Evolutionary conservation across 2,329 filamentous ascomycete species (phyloP).

Genomic region (Ophiosphaerella korrae): DNA sequence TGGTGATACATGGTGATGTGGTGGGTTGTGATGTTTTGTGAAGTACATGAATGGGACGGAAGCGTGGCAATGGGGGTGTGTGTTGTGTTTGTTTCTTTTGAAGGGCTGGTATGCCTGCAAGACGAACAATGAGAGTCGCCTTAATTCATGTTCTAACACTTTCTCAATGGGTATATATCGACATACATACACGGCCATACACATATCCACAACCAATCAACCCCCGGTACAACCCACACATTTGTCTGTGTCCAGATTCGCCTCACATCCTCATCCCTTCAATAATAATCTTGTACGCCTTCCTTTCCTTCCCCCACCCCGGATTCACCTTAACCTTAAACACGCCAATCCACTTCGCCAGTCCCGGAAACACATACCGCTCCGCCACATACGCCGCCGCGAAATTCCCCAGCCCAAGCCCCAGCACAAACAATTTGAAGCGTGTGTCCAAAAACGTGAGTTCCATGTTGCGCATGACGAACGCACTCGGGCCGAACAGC

Average conservation of each 20-base stretch:
- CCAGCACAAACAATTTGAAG: slow-evolving; percentile 76
- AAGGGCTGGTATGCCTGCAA: too few relatives aligned
- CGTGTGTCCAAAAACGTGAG: slow-evolving; percentile 74
- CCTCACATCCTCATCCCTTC: slow-evolving; percentile 37
- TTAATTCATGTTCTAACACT: too few relatives aligned
- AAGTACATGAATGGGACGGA: too few relatives aligned
- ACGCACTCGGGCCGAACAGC: slow-evolving; percentile 73
- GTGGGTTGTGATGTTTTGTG: too few relatives aligned
- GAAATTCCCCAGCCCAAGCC: slow-evolving; percentile 73
- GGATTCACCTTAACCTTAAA: slow-evolving; percentile 57
- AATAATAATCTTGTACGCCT: slow-evolving; percentile 80
- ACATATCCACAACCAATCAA: background rate
- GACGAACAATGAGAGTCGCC: too few relatives aligned
- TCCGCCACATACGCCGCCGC: slow-evolving; percentile 73
- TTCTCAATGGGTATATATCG: too few relatives aligned
- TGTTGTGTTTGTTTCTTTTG: too few relatives aligned
- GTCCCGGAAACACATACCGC: slow-evolving; percentile 67
- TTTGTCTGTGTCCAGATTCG: too few relatives aligned
- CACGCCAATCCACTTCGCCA: slow-evolving; percentile 71
- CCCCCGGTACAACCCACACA: background rate
- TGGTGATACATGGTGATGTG: too few relatives aligned
- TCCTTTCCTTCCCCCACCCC: slow-evolving; percentile 73
- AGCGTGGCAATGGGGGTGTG: too few relatives aligned
- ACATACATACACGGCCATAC: slow-evolving; percentile 4
- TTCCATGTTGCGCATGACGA: slow-evolving; percentile 79